Base-by-base conservation (phyloP, 164 flowering plant genomes). In the Taxillus chinensis region DNA sequence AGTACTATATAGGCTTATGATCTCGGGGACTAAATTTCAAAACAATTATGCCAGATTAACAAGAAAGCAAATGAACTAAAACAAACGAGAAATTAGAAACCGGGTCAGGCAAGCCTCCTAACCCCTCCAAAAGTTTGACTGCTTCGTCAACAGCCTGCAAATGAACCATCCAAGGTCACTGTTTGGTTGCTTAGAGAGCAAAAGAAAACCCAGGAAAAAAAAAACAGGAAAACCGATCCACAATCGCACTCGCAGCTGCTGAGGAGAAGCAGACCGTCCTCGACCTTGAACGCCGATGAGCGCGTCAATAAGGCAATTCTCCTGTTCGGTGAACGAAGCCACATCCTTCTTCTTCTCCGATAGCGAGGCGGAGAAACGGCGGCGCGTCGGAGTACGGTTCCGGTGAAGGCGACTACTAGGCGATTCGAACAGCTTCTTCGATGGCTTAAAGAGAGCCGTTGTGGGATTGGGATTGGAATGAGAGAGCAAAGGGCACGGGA, bases 241-340 rank as follows among this genome's bases (percentile, higher is more conserved):
- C 27, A 27, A 48, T 48, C 51, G 4, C 64, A 86, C 97, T 68
- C 74, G 72, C 76, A 92, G 90, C 68, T 92, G 96, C 61, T 69
- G 74, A n/a, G 86, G 78, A 67, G 98, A 80, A 69, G 91, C 89
- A 17, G 86, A 75, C 65, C 86, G 84, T 51, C 98, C 98, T 38
- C 96, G 85, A 61, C 96, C 98, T 77, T 92, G 96, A n/a, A 89
- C 79, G 1, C 98, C 96, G 11, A 92, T 68, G 11, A 92, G 79
- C 10, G 88, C 87, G 38, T 86, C 84, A 27, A 92, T 63, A 5
- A 92, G 82, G 7, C 52, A 64, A 55, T 66, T 79, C 64, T 92
- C 96, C 4, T 80, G 78, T 54, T 87, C 79, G 2, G 81, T 78
- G 56, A 89, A 83, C 0, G 79, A 63, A 7, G 68, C 45, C 2